Conservation (phyloP, 2,329 filamentous ascomycete genomes). For the Aciculosporium take region DNA sequence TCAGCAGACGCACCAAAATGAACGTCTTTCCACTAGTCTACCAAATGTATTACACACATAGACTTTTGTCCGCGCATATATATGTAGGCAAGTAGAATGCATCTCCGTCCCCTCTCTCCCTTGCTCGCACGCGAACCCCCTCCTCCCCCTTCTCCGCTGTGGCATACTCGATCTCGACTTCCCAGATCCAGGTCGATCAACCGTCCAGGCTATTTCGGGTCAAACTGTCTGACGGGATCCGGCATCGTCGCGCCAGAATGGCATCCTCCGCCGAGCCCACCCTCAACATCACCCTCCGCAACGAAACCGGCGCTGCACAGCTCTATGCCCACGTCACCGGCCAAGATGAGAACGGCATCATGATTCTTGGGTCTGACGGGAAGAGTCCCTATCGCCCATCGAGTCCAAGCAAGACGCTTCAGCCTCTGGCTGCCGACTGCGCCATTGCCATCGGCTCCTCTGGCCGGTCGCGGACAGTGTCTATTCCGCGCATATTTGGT, state of each 20-base stretch:
- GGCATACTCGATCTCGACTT: background rate
- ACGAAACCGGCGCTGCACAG: constrained; percentile 44
- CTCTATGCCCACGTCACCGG: constrained; percentile 60
- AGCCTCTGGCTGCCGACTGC: constrained; percentile 40
- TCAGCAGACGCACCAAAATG: too few species aligned
- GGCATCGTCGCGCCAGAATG: constrained; percentile 2
- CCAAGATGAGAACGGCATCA: constrained; percentile 38
- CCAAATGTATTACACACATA: too few species aligned
- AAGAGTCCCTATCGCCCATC: constrained; percentile 48
- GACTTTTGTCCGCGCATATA: too few species aligned
- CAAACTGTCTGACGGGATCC: background rate
- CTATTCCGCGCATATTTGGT: constrained; percentile 55
- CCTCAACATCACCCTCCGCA: constrained; percentile 48
- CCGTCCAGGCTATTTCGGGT: background rate
- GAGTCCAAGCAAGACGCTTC: constrained; percentile 37
- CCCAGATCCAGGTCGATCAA: background rate
- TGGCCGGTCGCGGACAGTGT: constrained; percentile 44
- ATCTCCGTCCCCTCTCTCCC: too few species aligned
- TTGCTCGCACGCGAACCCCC: too few species aligned
- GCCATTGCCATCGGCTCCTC: constrained; percentile 49
- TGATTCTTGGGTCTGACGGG: constrained; percentile 53
- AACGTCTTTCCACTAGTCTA: too few species aligned
- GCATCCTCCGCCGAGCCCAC: constrained; percentile 25
- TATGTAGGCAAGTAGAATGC: too few species aligned
- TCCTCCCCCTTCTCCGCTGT: too few species aligned